Conservation (phyloP, 163 green algal genomes). For the Chlorella variabilis region DNA sequence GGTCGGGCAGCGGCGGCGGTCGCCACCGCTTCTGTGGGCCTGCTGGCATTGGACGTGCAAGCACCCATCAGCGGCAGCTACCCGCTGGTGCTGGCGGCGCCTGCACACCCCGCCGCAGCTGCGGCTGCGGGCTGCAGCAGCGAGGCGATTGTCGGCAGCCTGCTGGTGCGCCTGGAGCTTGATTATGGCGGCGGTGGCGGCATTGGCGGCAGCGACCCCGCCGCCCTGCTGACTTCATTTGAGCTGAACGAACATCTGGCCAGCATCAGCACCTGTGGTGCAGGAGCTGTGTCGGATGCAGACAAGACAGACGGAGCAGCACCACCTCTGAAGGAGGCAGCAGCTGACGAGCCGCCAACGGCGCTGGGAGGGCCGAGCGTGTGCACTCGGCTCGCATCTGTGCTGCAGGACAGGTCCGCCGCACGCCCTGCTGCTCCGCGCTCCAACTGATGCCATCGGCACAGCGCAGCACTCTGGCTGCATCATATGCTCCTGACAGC, state of each 20-base stretch:
- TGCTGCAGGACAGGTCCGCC: neutral
- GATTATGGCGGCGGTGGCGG: conserved; percentile 5
- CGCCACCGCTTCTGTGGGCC: neutral
- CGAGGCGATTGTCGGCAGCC: neutral
- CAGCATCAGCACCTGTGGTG: neutral
- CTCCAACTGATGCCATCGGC: no score
- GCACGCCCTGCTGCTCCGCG: neutral
- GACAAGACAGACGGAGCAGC: neutral
- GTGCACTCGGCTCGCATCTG: neutral
- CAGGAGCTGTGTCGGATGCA: neutral
- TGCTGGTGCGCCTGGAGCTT: conserved; percentile 9
- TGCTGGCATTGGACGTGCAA: conserved; percentile 13
- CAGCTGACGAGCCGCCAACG: neutral
- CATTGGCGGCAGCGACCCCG: neutral
- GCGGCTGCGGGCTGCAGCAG: neutral
- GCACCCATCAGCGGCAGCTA: neutral
- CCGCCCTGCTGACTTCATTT: conserved; percentile 7
- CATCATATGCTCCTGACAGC: neutral
- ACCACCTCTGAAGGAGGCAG: neutral
- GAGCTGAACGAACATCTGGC: conserved; percentile 30
- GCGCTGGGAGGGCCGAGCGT: neutral
- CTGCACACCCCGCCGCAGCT: neutral
- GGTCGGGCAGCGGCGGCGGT: neutral
- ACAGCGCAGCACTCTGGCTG: no score
- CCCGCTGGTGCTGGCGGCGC: neutral